A percentile compares a stretch with the other conserved stretches of the same genome.
phyloP scores from a whole-genome alignment of 2,329 filamentous ascomycete genomes.

The Claviceps humidiphila region DNA sequence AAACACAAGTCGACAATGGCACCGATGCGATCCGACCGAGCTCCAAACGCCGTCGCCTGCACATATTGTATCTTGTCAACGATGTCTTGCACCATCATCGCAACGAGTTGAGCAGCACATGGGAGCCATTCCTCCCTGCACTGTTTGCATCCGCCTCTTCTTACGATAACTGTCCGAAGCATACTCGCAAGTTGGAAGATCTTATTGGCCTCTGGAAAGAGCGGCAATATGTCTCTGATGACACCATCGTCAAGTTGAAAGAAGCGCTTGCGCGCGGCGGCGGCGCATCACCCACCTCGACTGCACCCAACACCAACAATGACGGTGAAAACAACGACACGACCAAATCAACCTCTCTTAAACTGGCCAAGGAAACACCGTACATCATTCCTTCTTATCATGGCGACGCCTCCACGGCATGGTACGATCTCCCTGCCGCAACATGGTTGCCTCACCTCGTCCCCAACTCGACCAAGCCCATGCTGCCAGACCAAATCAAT shows the following conservation, averaged over 20 bases:
- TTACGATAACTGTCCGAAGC: conserved; percentile 49
- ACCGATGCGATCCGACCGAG: conserved; percentile 32
- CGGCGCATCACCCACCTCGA: conserved; percentile 9
- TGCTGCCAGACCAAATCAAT: conserved; percentile 57
- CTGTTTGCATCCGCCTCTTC: conserved; percentile 46
- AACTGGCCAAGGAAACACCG: conserved; percentile 42
- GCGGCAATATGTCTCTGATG: conserved; percentile 44
- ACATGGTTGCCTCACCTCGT: conserved; percentile 70
- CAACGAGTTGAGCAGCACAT: conserved; percentile 38
- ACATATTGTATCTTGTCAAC: conserved; percentile 66
- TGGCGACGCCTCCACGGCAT: conserved; percentile 59
- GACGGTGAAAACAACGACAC: background rate
- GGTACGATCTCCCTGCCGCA: conserved; percentile 71
- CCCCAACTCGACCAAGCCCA: conserved; percentile 60
- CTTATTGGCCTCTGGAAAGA: conserved; percentile 61
- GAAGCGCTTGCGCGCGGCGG: conserved; percentile 36
- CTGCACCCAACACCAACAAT: conserved; percentile 8
- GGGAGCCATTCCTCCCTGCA: conserved; percentile 47
- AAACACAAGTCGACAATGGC: conserved; percentile 20
- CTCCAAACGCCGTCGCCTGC: conserved; percentile 54
- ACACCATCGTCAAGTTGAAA: conserved; percentile 44
- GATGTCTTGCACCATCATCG: conserved; percentile 60
- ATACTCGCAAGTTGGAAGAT: conserved; percentile 48
- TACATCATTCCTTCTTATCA: conserved; percentile 65
- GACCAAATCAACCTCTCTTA: conserved; percentile 12